phyloP scores from a whole-genome alignment of 495 filamentous ascomycete genomes.

The Tuber indicum region DNA sequence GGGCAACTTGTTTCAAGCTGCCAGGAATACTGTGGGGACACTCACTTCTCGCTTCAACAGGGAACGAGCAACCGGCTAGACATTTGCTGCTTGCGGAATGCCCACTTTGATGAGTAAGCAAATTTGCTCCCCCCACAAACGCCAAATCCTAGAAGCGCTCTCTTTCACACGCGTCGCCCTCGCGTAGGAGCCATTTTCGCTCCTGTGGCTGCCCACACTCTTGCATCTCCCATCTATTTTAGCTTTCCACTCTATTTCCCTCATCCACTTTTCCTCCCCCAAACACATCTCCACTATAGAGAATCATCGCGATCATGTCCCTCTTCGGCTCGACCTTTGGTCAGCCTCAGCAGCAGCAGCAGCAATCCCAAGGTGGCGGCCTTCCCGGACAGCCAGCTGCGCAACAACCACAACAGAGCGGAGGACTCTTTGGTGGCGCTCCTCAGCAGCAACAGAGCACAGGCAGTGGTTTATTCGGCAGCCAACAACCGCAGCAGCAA shows the following conservation, averaged over 20 bases:
- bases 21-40: background rate
- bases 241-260: background rate
- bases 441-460: slow-evolving; percentile 38
- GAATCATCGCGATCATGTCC: slow-evolving; percentile 9
- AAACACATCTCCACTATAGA: background rate
- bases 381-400: slow-evolving; percentile 29
- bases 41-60: background rate
- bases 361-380: slow-evolving; percentile 39
- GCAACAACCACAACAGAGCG: slow-evolving; percentile 30
- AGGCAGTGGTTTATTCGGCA: slow-evolving; percentile 15
- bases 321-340: slow-evolving; percentile 30
- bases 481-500: slow-evolving; percentile 25
- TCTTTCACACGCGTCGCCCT: slow-evolving; percentile 15
- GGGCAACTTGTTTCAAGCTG: slow-evolving; percentile 8
- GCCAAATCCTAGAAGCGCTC: slow-evolving; percentile 23
- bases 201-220: background rate
- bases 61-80: slow-evolving; percentile 18
- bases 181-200: background rate
- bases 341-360: slow-evolving; percentile 43
- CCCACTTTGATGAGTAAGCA: background rate
- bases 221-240: slow-evolving; percentile 10
- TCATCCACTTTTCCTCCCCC: background rate
- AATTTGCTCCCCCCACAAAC: slow-evolving; percentile 11
- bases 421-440: slow-evolving; percentile 20
- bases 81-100: background rate